Percentiles rank a stretch among this genome's conserved stretches.
These are phyloP conservation scores for Penicillium bovifimosum DNA, from an alignment of 495 filamentous ascomycete genomes.

Conservation along the genomic window DNA sequence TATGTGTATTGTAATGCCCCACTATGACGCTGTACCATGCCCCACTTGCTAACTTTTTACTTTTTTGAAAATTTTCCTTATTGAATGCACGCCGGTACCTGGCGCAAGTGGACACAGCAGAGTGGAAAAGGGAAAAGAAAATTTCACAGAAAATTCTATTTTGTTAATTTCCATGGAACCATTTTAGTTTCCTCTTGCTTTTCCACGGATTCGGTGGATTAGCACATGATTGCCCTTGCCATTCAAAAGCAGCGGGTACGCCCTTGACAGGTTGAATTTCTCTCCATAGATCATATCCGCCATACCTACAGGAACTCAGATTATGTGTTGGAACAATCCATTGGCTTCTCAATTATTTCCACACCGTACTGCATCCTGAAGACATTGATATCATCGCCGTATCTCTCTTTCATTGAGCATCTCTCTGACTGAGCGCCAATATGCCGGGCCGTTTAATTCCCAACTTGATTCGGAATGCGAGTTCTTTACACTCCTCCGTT, in stretches of 20 bases:
- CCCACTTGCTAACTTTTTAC: constrained; percentile 4
- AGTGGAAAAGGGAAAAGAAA: background rate
- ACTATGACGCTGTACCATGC: constrained; percentile 12
- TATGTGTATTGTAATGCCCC: constrained; percentile 5
- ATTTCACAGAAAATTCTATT: constrained; percentile 1
- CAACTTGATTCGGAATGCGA: constrained; percentile 40
- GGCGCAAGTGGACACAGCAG: background rate
- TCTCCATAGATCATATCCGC: background rate
- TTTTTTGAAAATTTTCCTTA: background rate
- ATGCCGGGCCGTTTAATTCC: constrained; percentile 47
- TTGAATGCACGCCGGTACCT: constrained; percentile 5
- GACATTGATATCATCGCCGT: background rate
- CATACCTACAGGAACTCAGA: background rate
- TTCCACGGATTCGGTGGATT: constrained; percentile 25
- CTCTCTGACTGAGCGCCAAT: constrained; percentile 1
- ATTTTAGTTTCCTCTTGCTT: constrained; percentile 3
- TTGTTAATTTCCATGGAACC: constrained; percentile 2
- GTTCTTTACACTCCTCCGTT: constrained; percentile 30
- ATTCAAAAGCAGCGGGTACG: constrained; percentile 15
- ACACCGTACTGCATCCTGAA: constrained; percentile 30
- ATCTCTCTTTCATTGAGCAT: constrained; percentile 4
- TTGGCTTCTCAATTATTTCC: constrained; percentile 21
- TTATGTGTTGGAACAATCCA: constrained; percentile 28
- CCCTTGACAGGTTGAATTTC: background rate
- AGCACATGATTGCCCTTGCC: constrained; percentile 21